These are phyloP conservation scores for Auricularia heimuer DNA, from an alignment of 768 basidiomycete genomes.

Conservation along the genomic window DNA sequence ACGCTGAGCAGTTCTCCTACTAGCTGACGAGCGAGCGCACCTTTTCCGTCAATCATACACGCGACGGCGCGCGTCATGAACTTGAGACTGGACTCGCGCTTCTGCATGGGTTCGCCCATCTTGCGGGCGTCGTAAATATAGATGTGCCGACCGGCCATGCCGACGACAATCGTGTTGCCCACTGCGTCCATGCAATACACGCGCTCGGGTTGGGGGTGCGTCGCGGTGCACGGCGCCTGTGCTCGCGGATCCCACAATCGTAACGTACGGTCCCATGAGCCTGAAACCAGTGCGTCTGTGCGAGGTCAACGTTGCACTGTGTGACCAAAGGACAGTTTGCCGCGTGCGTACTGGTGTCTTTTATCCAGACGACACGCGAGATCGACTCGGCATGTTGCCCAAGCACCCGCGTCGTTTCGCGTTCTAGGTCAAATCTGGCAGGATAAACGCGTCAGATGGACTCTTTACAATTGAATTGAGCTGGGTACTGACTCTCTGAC, in stretches of 20 bases:
- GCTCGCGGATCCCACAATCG: slow-evolving; percentile 81
- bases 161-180: slow-evolving; percentile 74
- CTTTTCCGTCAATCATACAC: slow-evolving; percentile 89
- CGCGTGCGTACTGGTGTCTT: slow-evolving; percentile 45
- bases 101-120: slow-evolving; percentile 64
- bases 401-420: slow-evolving; percentile 61
- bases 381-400: slow-evolving; percentile 78
- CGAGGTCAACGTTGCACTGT: not conserved
- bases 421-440: slow-evolving; percentile 65
- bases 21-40: slow-evolving; percentile 28
- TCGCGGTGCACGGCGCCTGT: slow-evolving; percentile 43
- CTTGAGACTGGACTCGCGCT: slow-evolving; percentile 87
- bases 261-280: slow-evolving; percentile 86
- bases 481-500: slow-evolving; percentile 61
- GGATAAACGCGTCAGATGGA: not conserved
- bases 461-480: not conserved
- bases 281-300: slow-evolving; percentile 66
- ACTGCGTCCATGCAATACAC: slow-evolving; percentile 78
- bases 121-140: slow-evolving; percentile 81
- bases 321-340: too few species aligned
- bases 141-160: slow-evolving; percentile 85
- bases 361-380: slow-evolving; percentile 63
- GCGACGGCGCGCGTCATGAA: slow-evolving; percentile 89
- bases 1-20: not conserved
- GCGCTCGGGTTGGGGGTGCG: slow-evolving; percentile 67